A percentile compares a stretch with the other conserved stretches of the same genome.
These are phyloP conservation scores for Amauroascus verrucosus DNA, from an alignment of 2,329 filamentous ascomycete genomes.

Conservation along the genomic window DNA sequence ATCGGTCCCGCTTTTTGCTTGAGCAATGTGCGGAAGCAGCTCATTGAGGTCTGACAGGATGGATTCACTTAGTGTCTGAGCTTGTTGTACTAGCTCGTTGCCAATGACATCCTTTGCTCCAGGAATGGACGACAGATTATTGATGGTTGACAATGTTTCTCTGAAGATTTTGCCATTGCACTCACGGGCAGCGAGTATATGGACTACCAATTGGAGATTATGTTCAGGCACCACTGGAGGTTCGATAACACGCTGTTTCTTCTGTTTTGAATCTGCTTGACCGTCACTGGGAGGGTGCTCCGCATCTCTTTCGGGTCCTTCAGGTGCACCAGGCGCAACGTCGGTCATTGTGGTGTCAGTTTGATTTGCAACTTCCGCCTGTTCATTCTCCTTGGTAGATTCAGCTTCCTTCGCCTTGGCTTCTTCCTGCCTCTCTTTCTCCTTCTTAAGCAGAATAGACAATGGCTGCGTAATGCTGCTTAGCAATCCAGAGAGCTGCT, in stretches of 20 bases:
- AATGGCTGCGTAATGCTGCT: constrained; percentile 82
- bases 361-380: constrained; percentile 18
- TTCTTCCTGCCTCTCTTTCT: constrained; percentile 57
- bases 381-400: constrained; percentile 24
- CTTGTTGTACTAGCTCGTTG: constrained; percentile 81
- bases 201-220: constrained; percentile 88
- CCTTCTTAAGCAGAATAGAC: constrained; percentile 68
- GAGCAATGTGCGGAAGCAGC: constrained; percentile 73
- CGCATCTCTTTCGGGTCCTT: constrained; percentile 32
- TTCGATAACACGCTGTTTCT: constrained; percentile 55
- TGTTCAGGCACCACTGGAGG: constrained; percentile 78
- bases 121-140: constrained; percentile 87
- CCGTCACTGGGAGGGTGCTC: constrained; percentile 33
- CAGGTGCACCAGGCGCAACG: constrained; percentile 21
- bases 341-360: constrained; percentile 35
- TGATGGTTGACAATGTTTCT: constrained; percentile 96
- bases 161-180: constrained; percentile 97
- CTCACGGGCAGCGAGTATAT: constrained; percentile 89
- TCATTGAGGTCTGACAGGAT: constrained; percentile 78
- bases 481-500: constrained; percentile 74
- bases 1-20: constrained; percentile 79
- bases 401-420: constrained; percentile 28
- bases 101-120: constrained; percentile 84
- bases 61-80: constrained; percentile 69
- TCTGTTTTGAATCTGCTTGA: constrained; percentile 37